Base-by-base conservation (phyloP, 2,329 filamentous ascomycete species). In the Alternaria sp. region DNA sequence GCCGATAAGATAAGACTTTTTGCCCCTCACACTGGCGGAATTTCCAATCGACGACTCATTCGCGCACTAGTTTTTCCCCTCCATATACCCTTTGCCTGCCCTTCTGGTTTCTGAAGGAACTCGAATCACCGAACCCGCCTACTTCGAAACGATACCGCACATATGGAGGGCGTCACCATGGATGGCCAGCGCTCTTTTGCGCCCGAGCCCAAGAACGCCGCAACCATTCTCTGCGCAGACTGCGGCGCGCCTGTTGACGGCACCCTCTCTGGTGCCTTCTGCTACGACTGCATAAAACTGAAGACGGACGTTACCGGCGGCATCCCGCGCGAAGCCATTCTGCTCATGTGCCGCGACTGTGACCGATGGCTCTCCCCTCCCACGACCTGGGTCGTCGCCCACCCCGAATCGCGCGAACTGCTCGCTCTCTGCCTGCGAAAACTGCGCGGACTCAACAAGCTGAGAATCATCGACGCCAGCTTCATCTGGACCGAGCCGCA, bases 401-500 rank as follows among this genome's bases (percentile, higher is more conserved):
- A 86, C 20, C 92, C 88, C 56, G 95, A 99, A 81, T 97, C 93
- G 43, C 89, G 94, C 81, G 95, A 99, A 82, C 85, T 99, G 59
- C 86, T 99, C 54, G 94, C 95, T 6, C 82, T 99, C 47, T 99
- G 95, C 80, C 84, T 99, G 67, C 90, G 93, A 76, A 96, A 95
- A 79, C 81, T 99, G 65, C 86, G 91, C 65, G 94, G 94, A 30
- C 82, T 99, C 65, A 88, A 90, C 78, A 96, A 95, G 82, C 92
- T 96, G 68, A 87, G 95, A 63, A 95, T 99, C 73, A 94, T 97
- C 73, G 95, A 99, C 77, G 95, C 95, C 47, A 91, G 89, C 72
- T 99, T 98, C 77, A 91, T 98, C 75, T 99, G 95, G 95, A 99
- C 95, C 1, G 95, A 99, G 80, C 94, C 95, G 11, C 95, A 99